A percentile compares a stretch with the other conserved stretches of the same genome.
phyloP scores from a whole-genome alignment of 2,329 filamentous ascomycete genomes.

The Claviceps sp. region DNA sequence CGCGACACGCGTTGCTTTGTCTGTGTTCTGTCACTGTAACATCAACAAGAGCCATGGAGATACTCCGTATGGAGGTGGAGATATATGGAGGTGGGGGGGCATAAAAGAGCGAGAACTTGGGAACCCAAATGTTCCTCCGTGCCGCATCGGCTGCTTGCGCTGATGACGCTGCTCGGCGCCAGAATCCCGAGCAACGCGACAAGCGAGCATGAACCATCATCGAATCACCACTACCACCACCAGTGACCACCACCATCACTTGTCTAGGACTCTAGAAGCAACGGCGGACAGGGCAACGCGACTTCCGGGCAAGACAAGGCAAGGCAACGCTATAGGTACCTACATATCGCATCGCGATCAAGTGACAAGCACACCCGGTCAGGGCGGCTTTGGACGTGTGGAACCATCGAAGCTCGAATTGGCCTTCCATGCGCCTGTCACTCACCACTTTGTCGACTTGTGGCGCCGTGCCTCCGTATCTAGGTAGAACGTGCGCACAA shows the following conservation, averaged over 20 bases:
- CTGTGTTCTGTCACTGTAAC: background rate
- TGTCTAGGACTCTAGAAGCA: background rate
- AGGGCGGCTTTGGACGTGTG: slow-evolving; percentile 1
- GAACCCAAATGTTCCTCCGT: background rate
- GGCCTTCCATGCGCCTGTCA: background rate
- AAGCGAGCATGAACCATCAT: background rate
- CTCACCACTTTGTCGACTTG: background rate
- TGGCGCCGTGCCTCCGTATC: background rate
- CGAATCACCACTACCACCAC: background rate
- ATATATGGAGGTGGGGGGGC: too few species aligned
- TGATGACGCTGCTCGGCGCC: background rate
- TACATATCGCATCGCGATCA: background rate
- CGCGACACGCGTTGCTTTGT: background rate
- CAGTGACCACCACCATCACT: background rate
- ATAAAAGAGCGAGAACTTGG: too few species aligned
- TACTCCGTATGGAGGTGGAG: too few species aligned
- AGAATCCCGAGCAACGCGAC: background rate
- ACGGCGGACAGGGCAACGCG: too few species aligned
- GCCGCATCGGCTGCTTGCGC: background rate
- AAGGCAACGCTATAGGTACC: background rate
- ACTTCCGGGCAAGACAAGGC: background rate
- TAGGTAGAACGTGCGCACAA: background rate
- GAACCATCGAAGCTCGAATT: background rate
- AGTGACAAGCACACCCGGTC: background rate
- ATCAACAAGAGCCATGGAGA: too few species aligned